Percentiles rank a stretch among this genome's conserved stretches.
These are phyloP conservation scores for Rhamnella rubrinervis DNA, from an alignment of 331 rosid genomes.

Conservation along the genomic window DNA sequence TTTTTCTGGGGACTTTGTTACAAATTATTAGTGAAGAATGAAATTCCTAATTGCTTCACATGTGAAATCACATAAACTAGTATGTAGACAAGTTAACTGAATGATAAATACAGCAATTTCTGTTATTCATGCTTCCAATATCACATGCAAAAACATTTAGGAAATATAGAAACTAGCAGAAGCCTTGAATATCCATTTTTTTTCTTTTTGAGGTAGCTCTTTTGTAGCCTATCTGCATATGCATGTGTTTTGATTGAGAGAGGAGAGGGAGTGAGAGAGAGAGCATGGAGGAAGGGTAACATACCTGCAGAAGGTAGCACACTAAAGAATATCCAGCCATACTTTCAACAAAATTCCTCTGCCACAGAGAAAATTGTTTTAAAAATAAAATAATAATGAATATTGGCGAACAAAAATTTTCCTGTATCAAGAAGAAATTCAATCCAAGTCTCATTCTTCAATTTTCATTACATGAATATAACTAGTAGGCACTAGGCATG, in stretches of 20 bases:
- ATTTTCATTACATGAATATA: neutral
- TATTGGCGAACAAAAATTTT: constrained; percentile 1
- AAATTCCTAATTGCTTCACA: neutral
- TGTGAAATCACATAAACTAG: neutral
- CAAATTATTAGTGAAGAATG: neutral
- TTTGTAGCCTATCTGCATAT: neutral
- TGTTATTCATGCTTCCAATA: neutral
- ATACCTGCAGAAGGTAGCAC: constrained; percentile 95
- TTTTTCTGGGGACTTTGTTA: neutral
- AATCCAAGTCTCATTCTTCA: constrained; percentile 2
- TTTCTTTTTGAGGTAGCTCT: neutral
- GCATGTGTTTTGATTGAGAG: neutral
- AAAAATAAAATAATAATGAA: constrained; percentile 1
- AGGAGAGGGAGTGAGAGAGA: neutral
- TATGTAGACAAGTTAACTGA: neutral
- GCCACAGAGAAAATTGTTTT: constrained; percentile 24
- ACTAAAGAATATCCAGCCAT: constrained; percentile 99
- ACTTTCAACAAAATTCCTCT: constrained; percentile 98
- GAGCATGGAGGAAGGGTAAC: constrained; percentile 10
- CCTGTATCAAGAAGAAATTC: constrained; percentile 6
- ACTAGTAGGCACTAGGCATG: neutral
- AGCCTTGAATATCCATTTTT: neutral
- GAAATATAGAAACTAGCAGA: neutral
- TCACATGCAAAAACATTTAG: neutral
- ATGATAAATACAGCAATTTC: neutral